Base-by-base conservation (phyloP, 2,329 filamentous ascomycete species). In the Monilinia aucupariae region DNA sequence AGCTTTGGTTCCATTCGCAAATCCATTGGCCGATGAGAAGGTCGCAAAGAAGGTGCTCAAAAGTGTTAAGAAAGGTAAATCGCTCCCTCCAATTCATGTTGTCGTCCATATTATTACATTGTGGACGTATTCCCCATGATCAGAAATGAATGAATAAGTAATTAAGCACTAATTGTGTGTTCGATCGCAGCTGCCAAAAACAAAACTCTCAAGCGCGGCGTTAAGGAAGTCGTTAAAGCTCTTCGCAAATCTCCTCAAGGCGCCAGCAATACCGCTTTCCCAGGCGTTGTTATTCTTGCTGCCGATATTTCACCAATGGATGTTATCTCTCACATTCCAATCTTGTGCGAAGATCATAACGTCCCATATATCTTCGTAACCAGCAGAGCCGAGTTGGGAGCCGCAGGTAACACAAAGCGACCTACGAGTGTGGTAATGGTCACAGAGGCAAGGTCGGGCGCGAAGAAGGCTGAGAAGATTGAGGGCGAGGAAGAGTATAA, bases 251-350 rank as follows among this genome's bases (percentile, higher is more conserved):
- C 91, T 17, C 83, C 90, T 64, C 77, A 85, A 70, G 84, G 86
- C 63, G 84, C 85, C n/a, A 83, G 85, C 65, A 82, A 85, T 68
- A 80, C 84, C 74, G 80, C 83, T 59, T 76, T 83, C 61, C 87
- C 90, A 51, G 83, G 86, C 69, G 83, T 99, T 69, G 91, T 97
- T 72, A 82, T 99, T 76, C 91, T 99, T 70, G 94, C 94, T 43
- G 94, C 91, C 71, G 94, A 99, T 78, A 97, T 99, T 80, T 96
- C 91, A 60, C 94, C 94, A 69, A 93, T 94, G 87, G 94, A 99
- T 78, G 94, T 99, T 76, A 97, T 99, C 80, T 94, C 91, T 65
- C 94, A 99, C 80, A 90, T 99, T 69, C 94, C 94, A 72, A 90
- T 99, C 64, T 88, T 97, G 64, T 97, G 94, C 83, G 94, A 99